Evolutionary conservation across 2,329 filamentous ascomycete species (phyloP), one percentile per base, ranked within the genome.

Genomic region (Lasiodiplodia gonubiensis): DNA sequence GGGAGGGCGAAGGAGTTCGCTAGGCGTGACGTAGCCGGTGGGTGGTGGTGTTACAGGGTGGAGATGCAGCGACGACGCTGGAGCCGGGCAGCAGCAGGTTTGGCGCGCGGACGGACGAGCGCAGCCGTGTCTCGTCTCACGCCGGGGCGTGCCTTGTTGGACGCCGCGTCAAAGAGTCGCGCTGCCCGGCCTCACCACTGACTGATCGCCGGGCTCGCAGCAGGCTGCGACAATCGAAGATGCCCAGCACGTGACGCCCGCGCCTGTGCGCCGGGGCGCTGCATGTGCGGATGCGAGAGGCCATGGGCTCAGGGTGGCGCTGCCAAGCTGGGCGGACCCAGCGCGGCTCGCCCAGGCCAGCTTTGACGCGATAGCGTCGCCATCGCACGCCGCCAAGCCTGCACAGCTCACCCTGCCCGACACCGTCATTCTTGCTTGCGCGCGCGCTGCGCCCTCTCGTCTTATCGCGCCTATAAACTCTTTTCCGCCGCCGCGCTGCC

Each of bases 21-120:
- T 18, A 51, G 27, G 59, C 42, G 59, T 63, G 59, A 63, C 59
- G 59, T 63, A 63, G 59, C 59, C n/a, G 18, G 59, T 46, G 59
- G 42, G 30, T 14, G 35, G 55, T 60, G 59, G 59, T 63, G 59
- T 63, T 63, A 63, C 59, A 46, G 59, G 35, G 59, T 63, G 59
- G 59, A 63, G 59, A 60, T 37, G 57, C 57, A 25, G 27, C 42
- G 57, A 35, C 27, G 35, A 33, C 59, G 10, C 18, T 14, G 33
- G 16, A 23, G 8, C 35, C 23, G 37, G 54, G 55, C 23, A 16
- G 39, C 23, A 37, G 53, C 53, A 55, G 30, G 30, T 53, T 53
- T 53, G 25, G 55, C 55, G 23, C 37, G 35, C 37, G 54, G 37
- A 16, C 10, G 55, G 57, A 63, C 59, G 46, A 63, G 59, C 57